Base-by-base conservation (phyloP, 2,329 filamentous ascomycete species). In the Chrysoporthe puriensis region DNA sequence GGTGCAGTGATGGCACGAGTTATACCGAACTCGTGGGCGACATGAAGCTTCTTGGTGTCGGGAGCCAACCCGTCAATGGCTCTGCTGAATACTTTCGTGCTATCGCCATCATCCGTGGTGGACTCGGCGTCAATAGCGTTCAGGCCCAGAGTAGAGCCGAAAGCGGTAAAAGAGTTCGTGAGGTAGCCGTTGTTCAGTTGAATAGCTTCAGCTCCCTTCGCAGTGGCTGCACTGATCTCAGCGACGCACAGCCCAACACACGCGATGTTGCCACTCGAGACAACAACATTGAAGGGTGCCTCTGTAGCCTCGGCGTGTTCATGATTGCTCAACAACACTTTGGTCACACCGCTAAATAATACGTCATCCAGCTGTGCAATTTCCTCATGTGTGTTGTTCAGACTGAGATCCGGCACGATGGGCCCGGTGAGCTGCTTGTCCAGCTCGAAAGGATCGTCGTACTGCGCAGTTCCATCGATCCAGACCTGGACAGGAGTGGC, bases 381-480 rank as follows among this genome's bases (percentile, higher is more conserved):
- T 62, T 85, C 80, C 13, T 84, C 81, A 0, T 79, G 75, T 13
- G 82, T 77, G 1, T 78, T 72, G n/a, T 77, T 75, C 1, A 85
- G 79, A 26, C 77, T 77, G 14, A 75, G 67, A n/a, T 83, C 74
- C 0, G 80, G 80, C 1, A 76, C 74, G 14, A 84, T 78, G 0
- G 82, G 79, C 2, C 76, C 71, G 0, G 74, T 73, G 3, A 75
- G 57, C 0, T 84, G 80, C 77, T 90, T 90, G 2, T 78, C 73
- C 9, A 90, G 79, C 76, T 86, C 82, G 13, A 89, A 74, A 0
- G 86, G 85, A 11, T 82, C 76, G 44, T 87, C 79, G 68, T 84
- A 87, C 72, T 91, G 88, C 2, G 84, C 79, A 9, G 79, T 83
- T 3, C 87, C 88, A 66, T 90, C 87, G 67, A 90, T 89, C 85